Evolutionary conservation across 2,329 filamentous ascomycete species (phyloP), one percentile per base, ranked within the genome.

Genomic region (Berkeleyomyces rouxiae): DNA sequence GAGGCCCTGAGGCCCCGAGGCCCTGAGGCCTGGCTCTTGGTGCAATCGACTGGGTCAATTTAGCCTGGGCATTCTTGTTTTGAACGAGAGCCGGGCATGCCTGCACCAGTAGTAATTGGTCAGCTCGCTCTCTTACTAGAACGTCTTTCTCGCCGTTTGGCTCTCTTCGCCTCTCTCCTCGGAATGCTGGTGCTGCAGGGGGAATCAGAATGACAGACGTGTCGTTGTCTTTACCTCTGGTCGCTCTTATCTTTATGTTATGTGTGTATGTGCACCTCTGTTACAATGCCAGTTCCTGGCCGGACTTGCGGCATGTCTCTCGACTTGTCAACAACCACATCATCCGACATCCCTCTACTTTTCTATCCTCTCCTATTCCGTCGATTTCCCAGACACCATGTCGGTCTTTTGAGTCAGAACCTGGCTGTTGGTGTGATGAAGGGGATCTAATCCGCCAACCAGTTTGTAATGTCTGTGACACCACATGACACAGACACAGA

Each of bases 381-480:
- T n/a, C 53, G 13, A n/a, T 39, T 39, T 39, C 37, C 39, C 33
- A 37, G 11, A 16, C 33, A 58, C 36, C 13, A 43, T 33, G 31
- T 59, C 31, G n/a, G 43, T n/a, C 33, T 31, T 33, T 7, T 46
- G 23, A 46, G 40, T 37, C 57, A 46, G 13, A 59, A 42, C 39
- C 37, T 58, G 39, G 49, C 11, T 37, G 23, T 43, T 58, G 39
- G 40, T 46, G 57, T 43, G 36, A 59, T 33, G 16, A 39, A 59
- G 57, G 23, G 57, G 33, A 59, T 11, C 40, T 46, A 46, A 44
- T 59, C 40, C 57, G 57, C 40, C 40, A 59, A 46, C 43, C 33
- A 59, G 44, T 44, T 59, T 46, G 36, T 13, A 59, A 59, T 59
- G 57, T 31, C 57, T 43, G 43, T 59, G 57, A 40, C 36, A 44